These are phyloP conservation scores for Penicillium sp. DNA, from an alignment of 2,329 filamentous ascomycete genomes.

Conservation along the genomic window DNA sequence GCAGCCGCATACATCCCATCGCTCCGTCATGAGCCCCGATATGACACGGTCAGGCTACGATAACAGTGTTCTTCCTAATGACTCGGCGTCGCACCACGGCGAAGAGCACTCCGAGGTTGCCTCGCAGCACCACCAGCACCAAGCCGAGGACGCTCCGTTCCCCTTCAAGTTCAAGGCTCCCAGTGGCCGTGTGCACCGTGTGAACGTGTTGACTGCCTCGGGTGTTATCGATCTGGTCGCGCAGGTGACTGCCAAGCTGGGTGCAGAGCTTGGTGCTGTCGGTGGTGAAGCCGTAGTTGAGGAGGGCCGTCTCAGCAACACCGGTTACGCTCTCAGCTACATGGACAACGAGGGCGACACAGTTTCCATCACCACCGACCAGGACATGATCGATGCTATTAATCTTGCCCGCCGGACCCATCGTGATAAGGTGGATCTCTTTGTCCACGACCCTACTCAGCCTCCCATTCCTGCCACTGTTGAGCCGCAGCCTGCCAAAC, in stretches of 20 bases:
- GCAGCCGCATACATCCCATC: constrained; percentile 65
- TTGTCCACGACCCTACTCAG: constrained; percentile 89
- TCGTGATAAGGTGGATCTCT: constrained; percentile 93
- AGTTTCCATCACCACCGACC: constrained; percentile 93
- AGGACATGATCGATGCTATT: constrained; percentile 88
- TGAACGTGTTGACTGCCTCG: constrained; percentile 78
- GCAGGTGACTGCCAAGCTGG: constrained; percentile 79
- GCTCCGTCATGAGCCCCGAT: constrained; percentile 81
- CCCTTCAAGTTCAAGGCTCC: constrained; percentile 99
- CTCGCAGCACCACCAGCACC: constrained; percentile 58
- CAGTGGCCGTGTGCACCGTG: constrained; percentile 85
- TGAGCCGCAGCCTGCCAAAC: constrained; percentile 57
- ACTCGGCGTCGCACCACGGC: constrained; percentile 91
- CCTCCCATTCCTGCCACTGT: constrained; percentile 70
- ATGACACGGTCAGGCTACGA: constrained; percentile 53
- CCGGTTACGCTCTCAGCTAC: constrained; percentile 90
- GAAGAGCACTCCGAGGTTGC: constrained; percentile 70
- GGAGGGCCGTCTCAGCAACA: constrained; percentile 71
- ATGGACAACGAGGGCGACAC: constrained; percentile 95
- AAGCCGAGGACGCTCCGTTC: constrained; percentile 72
- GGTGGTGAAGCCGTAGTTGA: constrained; percentile 77
- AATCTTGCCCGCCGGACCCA: constrained; percentile 72
- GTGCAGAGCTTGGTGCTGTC: constrained; percentile 75
- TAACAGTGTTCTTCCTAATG: constrained; percentile 84
- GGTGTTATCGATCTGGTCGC: constrained; percentile 77